These are phyloP conservation scores for Tetrapisispora taiwanensis DNA, from an alignment of 805 yeast species.

Conservation along the genomic window DNA sequence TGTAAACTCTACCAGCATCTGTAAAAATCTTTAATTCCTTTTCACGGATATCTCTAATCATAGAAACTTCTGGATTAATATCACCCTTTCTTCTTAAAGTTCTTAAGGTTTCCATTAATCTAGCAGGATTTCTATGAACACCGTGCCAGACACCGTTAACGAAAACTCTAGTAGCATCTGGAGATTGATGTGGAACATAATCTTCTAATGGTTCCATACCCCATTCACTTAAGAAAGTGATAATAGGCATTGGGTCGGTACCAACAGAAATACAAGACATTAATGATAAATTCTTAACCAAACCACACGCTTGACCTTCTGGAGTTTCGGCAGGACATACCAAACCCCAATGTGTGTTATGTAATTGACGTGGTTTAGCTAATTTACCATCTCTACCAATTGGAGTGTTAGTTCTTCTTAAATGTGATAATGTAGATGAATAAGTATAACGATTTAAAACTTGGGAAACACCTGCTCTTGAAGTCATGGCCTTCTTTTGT, in stretches of 20 bases:
- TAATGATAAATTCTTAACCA: slow-evolving; percentile 89
- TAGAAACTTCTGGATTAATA: slow-evolving; percentile 90
- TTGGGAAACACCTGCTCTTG: slow-evolving; percentile 98
- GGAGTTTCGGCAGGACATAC: slow-evolving; percentile 99
- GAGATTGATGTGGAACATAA: slow-evolving; percentile 84
- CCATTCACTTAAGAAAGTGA: slow-evolving; percentile 93
- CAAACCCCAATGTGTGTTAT: slow-evolving; percentile 98
- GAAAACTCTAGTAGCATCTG: slow-evolving; percentile 86
- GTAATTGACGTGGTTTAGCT: slow-evolving; percentile 97
- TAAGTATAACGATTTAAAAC: slow-evolving; percentile 96
- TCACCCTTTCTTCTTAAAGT: slow-evolving; percentile 91
- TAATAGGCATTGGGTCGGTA: slow-evolving; percentile 90
- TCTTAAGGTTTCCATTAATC: slow-evolving; percentile 81
- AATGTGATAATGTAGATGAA: slow-evolving; percentile 96
- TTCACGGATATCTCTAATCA: slow-evolving; percentile 93
- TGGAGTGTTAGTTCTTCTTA: slow-evolving; percentile 98
- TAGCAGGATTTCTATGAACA: slow-evolving; percentile 93
- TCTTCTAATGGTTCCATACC: slow-evolving; percentile 98
- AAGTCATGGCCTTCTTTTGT: slow-evolving; percentile 97
- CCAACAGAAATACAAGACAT: slow-evolving; percentile 99
- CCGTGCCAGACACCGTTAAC: slow-evolving; percentile 99
- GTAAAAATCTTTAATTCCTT: slow-evolving; percentile 93
- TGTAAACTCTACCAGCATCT: slow-evolving; percentile 96
- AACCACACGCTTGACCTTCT: slow-evolving; percentile 99
- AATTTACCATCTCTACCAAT: slow-evolving; percentile 98